phyloP scores from a whole-genome alignment of 305 asterid genomes.

The Rubia peregrina region DNA sequence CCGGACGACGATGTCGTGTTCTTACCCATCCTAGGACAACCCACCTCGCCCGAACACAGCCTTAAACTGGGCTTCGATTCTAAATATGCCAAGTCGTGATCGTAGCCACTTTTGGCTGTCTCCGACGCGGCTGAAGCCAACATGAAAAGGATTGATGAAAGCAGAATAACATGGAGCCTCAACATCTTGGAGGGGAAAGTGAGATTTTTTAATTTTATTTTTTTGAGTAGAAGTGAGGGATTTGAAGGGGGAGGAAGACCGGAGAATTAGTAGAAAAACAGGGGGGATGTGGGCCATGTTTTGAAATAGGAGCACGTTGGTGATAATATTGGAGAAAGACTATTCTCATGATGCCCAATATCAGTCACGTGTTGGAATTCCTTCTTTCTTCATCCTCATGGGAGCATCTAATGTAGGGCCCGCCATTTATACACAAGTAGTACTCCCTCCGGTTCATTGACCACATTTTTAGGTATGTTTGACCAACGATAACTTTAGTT shows the following conservation, averaged over 20 bases:
- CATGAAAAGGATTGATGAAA: slow-evolving; percentile 13
- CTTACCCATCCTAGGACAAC: slow-evolving; percentile 15
- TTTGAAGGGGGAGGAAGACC: slow-evolving; percentile 1
- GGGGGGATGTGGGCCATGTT: neutral
- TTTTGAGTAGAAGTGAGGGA: neutral
- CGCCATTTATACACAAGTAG: neutral
- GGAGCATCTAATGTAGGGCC: neutral
- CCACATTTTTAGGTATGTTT: too few relatives aligned
- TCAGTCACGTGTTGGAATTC: slow-evolving; percentile 17
- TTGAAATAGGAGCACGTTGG: slow-evolving; percentile 49
- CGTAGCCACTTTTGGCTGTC: slow-evolving; percentile 4
- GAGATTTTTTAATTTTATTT: neutral
- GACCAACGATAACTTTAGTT: too few relatives aligned
- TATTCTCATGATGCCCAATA: slow-evolving; percentile 1
- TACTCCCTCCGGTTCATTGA: too few relatives aligned
- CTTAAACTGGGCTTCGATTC: slow-evolving; percentile 16
- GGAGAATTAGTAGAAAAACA: slow-evolving; percentile 2
- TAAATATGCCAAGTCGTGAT: slow-evolving; percentile 32
- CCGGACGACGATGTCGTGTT: slow-evolving; percentile 21
- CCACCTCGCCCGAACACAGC: slow-evolving; percentile 13
- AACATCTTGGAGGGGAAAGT: neutral
- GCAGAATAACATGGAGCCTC: neutral
- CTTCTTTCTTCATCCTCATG: neutral
- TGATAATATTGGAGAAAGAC: slow-evolving; percentile 11
- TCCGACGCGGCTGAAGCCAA: slow-evolving; percentile 6